Conservation (phyloP, 192 early-diverging fungal genomes). For the Linnemannia zychae region DNA sequence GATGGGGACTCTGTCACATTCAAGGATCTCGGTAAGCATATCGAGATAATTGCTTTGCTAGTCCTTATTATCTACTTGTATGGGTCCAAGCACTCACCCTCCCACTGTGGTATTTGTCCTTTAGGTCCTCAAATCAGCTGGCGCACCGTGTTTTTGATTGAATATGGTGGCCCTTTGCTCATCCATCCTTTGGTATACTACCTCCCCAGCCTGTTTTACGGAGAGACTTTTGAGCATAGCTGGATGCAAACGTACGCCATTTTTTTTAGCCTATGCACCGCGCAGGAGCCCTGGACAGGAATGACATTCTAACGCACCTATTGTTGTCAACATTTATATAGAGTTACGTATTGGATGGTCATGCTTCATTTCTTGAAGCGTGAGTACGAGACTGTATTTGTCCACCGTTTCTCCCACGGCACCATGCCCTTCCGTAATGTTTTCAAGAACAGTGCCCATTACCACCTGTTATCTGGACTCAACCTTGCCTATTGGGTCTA, state of each 20-base stretch:
- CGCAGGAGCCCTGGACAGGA: not conserved
- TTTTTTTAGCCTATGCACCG: not conserved
- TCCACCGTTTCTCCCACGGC: slow-evolving; percentile 93
- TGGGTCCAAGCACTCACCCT: not conserved
- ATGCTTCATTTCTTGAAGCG: slow-evolving; percentile 94
- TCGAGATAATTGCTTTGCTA: not conserved
- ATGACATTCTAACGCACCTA: not conserved
- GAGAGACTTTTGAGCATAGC: slow-evolving; percentile 74
- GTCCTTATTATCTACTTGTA: not conserved
- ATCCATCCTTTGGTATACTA: slow-evolving; percentile 91
- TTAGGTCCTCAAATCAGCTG: slow-evolving; percentile 92
- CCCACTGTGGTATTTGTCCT: not conserved
- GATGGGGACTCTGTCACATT: slow-evolving; percentile 73
- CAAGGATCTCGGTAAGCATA: slow-evolving; percentile 73
- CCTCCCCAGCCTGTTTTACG: slow-evolving; percentile 77
- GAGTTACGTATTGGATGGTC: slow-evolving; percentile 73
- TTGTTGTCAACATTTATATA: slow-evolving; percentile 33
- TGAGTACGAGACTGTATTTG: slow-evolving; percentile 92
- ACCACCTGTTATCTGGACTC: slow-evolving; percentile 90
- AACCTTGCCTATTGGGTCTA: slow-evolving; percentile 91
- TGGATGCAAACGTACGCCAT: slow-evolving; percentile 72
- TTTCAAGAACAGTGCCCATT: slow-evolving; percentile 96
- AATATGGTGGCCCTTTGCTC: slow-evolving; percentile 92
- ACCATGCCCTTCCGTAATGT: slow-evolving; percentile 97
- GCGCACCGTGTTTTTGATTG: slow-evolving; percentile 93